Base-by-base conservation (phyloP, 805 yeast species). In the Monosporozyma aerobia region DNA sequence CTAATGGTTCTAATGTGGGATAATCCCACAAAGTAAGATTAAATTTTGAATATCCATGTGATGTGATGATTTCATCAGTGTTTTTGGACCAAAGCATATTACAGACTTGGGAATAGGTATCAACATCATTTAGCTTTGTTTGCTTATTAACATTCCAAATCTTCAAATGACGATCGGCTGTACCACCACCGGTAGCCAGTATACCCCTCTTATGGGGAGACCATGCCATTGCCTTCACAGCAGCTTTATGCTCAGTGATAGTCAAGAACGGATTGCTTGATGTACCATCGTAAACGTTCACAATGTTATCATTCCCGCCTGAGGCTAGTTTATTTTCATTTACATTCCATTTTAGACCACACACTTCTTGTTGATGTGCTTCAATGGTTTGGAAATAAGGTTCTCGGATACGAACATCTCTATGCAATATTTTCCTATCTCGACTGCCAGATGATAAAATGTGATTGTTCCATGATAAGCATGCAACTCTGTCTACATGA, bases 221-320 rank as follows among this genome's bases (percentile, higher is more conserved):
- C 99, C 99, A 94, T 1, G 96, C 87, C 51, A 94, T 77, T 0
- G 98, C 99, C 69, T 94, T 94, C 3, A 94, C 95, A 0, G 99
- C 99, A 0, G 98, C 97, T 16, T 79, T 81, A 67, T 94, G 98
- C 57, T 89, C 96, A 2, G 77, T 74, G 60, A 90, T 85, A 54
- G 76, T 83, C 63, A 83, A 79, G 30, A 88, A 67, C 2, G 99
- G 97, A 5, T 69, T 70, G 51, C 77, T 78, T 46, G 82, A 67
- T 3, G 69, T 56, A 1, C 94, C 96, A 64, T 89, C 96, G 94
- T 97, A 94, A 10, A 94, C 85, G 58, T 79, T 77, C 25, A 94
- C 75, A 61, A 61, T 80, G 66, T 94, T 94, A 69, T 94, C 99
- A 65, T 94, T 94, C 46, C 97, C 96, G 27, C 99, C 99, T 27